A percentile compares a stretch with the other conserved stretches of the same genome.
These are phyloP conservation scores for Paecilomyces sp. DNA, from an alignment of 2,329 filamentous ascomycete species.

Conservation along the genomic window DNA sequence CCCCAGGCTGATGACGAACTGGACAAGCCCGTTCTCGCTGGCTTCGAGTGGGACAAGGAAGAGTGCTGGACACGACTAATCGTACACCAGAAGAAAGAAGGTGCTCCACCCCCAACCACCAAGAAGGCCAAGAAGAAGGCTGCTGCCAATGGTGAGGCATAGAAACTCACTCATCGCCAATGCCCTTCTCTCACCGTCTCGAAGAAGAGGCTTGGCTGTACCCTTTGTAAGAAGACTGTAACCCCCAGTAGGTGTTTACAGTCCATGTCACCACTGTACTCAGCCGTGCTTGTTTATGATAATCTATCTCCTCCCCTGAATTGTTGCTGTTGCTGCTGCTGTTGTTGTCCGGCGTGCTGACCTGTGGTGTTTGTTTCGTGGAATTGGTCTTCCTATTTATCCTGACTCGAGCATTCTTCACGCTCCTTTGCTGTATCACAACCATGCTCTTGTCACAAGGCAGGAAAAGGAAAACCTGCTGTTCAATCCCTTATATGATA, in stretches of 20 bases:
- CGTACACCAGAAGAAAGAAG: constrained; percentile 74
- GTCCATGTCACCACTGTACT: neutral
- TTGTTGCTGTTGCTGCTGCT: neutral
- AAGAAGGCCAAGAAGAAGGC: constrained; percentile 61
- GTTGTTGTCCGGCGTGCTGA: neutral
- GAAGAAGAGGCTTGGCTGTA: neutral
- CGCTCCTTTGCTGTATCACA: neutral
- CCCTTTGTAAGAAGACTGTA: neutral
- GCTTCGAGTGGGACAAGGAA: constrained; percentile 94
- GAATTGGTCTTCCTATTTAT: neutral
- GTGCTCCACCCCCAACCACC: constrained; percentile 42
- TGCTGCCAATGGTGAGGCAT: constrained; percentile 23
- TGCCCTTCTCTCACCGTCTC: neutral
- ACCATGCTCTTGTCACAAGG: neutral
- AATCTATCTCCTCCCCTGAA: neutral
- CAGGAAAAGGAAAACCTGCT: neutral
- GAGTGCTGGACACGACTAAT: constrained; percentile 83
- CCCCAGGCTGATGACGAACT: constrained; percentile 85
- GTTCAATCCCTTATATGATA: neutral
- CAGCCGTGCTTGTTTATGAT: neutral
- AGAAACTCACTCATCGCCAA: constrained; percentile 6
- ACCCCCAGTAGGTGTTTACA: neutral
- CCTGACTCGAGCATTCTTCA: neutral
- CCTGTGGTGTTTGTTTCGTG: neutral
- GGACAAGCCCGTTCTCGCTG: constrained; percentile 76